phyloP scores from a whole-genome alignment of 345 rosid genomes.

The Gossypium ekmanianum region DNA sequence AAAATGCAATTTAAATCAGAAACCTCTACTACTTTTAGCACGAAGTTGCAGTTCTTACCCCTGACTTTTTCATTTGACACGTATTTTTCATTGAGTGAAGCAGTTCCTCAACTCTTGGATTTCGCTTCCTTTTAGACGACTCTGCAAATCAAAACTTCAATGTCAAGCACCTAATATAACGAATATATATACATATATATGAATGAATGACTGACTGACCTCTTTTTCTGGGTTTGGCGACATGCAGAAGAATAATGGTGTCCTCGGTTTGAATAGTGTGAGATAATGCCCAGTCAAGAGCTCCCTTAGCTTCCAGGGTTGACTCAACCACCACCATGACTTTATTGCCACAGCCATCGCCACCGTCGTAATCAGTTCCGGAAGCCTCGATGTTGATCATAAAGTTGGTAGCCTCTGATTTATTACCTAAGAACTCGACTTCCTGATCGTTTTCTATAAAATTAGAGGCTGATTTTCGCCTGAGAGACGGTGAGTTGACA shows the following conservation, averaged over 20 bases:
- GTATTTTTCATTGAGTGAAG: conserved; percentile 54
- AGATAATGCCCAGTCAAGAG: conserved; percentile 88
- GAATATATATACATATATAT: neutral
- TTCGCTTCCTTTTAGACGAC: conserved; percentile 28
- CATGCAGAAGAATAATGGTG: conserved; percentile 54
- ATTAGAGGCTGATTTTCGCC: conserved; percentile 30
- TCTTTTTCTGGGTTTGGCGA: conserved; percentile 37
- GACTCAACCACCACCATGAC: conserved; percentile 89
- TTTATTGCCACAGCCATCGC: conserved; percentile 37
- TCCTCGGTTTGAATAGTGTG: conserved; percentile 60
- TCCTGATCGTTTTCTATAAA: conserved; percentile 41
- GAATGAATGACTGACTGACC: conserved; percentile 28
- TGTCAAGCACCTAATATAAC: neutral
- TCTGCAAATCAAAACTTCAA: neutral
- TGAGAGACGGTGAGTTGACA: conserved; percentile 43
- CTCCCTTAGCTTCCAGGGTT: conserved; percentile 61
- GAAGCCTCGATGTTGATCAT: neutral
- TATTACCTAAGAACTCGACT: conserved; percentile 39
- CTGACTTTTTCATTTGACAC: conserved; percentile 62
- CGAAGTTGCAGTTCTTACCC: conserved; percentile 41
- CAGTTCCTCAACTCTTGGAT: conserved; percentile 42
- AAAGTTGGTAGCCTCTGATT: neutral
- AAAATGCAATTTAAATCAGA: too few relatives aligned
- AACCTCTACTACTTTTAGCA: too few relatives aligned
- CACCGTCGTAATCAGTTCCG: neutral